Evolutionary conservation across 2,329 filamentous ascomycete genomes (phyloP).

Genomic region (Plenodomus lindquistii): DNA sequence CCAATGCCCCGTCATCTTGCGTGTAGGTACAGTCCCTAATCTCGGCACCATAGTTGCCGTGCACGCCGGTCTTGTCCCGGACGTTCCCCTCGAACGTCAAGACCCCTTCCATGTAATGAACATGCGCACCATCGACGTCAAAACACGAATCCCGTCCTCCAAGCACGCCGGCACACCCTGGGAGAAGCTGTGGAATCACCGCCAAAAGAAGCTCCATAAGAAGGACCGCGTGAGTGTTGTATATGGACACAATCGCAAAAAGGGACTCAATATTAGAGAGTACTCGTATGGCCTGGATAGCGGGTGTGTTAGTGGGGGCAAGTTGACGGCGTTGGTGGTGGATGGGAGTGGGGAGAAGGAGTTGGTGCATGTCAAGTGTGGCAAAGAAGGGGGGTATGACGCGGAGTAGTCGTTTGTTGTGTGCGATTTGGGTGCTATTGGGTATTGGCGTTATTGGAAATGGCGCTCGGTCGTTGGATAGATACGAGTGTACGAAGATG

Average conservation of each 20-base stretch:
- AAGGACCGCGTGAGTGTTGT: constrained; percentile 67
- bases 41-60: constrained; percentile 73
- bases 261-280: constrained; percentile 66
- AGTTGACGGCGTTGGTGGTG: constrained; percentile 77
- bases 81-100: constrained; percentile 68
- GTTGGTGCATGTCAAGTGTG: constrained; percentile 47
- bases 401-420: constrained; percentile 11
- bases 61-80: constrained; percentile 84
- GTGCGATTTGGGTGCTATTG: constrained; percentile 2
- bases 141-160: constrained; percentile 60
- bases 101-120: constrained; percentile 87
- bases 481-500: too few species aligned
- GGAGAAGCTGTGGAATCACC: constrained; percentile 63
- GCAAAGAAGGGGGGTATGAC: constrained; percentile 25
- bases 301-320: constrained; percentile 75
- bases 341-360: constrained; percentile 53
- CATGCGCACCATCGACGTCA: constrained; percentile 77
- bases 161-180: constrained; percentile 64
- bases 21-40: constrained; percentile 64
- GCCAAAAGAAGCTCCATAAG: constrained; percentile 38
- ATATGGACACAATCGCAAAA: constrained; percentile 70
- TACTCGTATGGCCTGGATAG: constrained; percentile 88
- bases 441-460: neutral
- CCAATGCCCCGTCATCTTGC: constrained; percentile 75
- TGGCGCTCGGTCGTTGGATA: too few species aligned